phyloP scores from a whole-genome alignment of 1,284 basidiomycete genomes.

The Cryptococcus floricola region DNA sequence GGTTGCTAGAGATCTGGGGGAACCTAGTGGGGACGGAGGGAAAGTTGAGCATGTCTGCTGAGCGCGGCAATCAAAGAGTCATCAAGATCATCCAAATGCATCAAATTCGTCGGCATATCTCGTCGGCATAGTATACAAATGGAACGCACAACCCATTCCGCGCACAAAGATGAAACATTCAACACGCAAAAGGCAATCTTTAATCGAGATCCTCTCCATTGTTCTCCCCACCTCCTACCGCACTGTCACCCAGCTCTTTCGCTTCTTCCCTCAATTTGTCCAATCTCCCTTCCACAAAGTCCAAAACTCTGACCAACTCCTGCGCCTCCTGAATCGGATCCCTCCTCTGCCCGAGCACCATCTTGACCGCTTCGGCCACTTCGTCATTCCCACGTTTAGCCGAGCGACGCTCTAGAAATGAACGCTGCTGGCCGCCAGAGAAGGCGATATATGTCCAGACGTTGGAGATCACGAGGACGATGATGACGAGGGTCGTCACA shows the following conservation, averaged over 20 bases:
- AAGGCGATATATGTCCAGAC: slow-evolving; percentile 43
- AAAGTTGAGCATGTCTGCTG: slow-evolving; percentile 74
- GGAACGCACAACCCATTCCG: too few species aligned
- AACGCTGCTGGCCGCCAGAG: neutral
- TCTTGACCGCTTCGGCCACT: slow-evolving; percentile 29
- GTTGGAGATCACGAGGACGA: slow-evolving; percentile 69
- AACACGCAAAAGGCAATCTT: too few species aligned
- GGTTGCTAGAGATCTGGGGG: slow-evolving; percentile 75
- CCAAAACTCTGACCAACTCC: slow-evolving; percentile 31
- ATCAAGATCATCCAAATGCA: too few species aligned
- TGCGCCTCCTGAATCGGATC: slow-evolving; percentile 25
- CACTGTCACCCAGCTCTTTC: too few species aligned
- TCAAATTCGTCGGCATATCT: too few species aligned
- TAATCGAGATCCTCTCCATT: too few species aligned
- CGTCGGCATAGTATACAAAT: too few species aligned
- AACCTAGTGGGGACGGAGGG: slow-evolving; percentile 51
- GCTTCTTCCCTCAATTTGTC: slow-evolving; percentile 9
- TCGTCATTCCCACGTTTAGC: slow-evolving; percentile 2
- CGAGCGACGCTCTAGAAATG: neutral
- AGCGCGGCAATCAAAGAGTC: slow-evolving; percentile 4
- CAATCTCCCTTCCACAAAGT: slow-evolving; percentile 30
- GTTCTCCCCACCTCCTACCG: too few species aligned
- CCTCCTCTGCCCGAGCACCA: slow-evolving; percentile 18
- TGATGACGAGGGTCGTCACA: slow-evolving; percentile 67
- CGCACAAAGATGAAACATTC: too few species aligned